phyloP scores from a whole-genome alignment of 805 yeast genomes.

The Teunomyces kruisii region DNA sequence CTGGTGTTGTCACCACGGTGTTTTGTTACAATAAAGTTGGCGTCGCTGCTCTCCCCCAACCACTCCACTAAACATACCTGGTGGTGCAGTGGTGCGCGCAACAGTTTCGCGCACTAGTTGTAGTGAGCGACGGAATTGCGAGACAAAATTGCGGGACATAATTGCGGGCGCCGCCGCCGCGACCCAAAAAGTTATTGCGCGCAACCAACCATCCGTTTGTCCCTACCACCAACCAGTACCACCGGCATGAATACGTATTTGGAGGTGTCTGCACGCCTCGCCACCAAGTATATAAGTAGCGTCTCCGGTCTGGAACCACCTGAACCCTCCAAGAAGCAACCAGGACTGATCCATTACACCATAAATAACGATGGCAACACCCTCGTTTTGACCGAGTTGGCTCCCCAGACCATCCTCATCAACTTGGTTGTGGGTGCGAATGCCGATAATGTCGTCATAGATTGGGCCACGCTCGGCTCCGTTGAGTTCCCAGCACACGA shows the following conservation, averaged over 20 bases:
- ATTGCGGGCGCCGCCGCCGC: background rate
- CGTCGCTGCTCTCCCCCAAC: no score
- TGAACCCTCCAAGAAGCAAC: background rate
- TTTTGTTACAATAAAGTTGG: no score
- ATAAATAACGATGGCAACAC: background rate
- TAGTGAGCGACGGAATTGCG: no score
- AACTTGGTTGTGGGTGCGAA: slow-evolving; percentile 10
- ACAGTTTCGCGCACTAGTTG: no score
- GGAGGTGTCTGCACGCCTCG: background rate
- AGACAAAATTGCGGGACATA: no score
- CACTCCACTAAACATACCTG: no score
- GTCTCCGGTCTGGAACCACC: background rate
- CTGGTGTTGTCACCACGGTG: no score
- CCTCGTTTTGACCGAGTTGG: slow-evolving; percentile 7
- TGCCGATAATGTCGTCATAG: slow-evolving; percentile 3
- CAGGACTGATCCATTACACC: background rate
- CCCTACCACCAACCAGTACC: background rate
- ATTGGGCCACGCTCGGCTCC: background rate
- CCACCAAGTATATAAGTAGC: background rate
- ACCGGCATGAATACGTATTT: background rate
- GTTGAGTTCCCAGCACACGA: slow-evolving; percentile 4
- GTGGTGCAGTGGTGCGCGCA: no score
- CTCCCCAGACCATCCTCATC: slow-evolving; percentile 8
- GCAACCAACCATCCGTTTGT: background rate
- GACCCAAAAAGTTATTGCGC: background rate